A percentile compares a stretch with the other conserved stretches of the same genome.
Conservation (phyloP, 2,329 filamentous ascomycete species). For the Pseudohalonectria lignicola region DNA sequence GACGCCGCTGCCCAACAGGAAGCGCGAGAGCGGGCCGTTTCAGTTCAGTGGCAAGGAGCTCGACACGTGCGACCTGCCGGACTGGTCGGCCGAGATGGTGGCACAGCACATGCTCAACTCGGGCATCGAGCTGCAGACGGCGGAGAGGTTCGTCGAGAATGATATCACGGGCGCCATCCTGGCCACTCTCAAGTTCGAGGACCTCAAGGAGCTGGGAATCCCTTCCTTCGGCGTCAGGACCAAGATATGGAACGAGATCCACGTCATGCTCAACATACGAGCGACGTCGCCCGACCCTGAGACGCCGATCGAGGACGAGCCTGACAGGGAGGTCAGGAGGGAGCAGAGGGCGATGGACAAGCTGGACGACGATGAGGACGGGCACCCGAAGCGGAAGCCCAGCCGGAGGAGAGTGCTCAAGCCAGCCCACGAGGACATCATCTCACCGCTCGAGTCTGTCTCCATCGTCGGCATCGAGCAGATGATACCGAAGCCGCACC, state of each 20-base stretch:
- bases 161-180: slow-evolving; percentile 85
- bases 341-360: slow-evolving; percentile 23
- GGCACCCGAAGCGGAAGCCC: slow-evolving; percentile 26
- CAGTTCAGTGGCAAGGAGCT: slow-evolving; percentile 46
- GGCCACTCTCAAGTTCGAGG: slow-evolving; percentile 84
- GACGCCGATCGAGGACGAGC: slow-evolving; percentile 51
- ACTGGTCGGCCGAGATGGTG: slow-evolving; percentile 67
- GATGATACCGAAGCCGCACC: slow-evolving; percentile 72
- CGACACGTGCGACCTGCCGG: slow-evolving; percentile 45
- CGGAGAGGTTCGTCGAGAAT: slow-evolving; percentile 80
- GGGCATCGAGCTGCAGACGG: slow-evolving; percentile 65
- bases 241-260: slow-evolving; percentile 71
- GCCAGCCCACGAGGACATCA: slow-evolving; percentile 45
- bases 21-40: slow-evolving; percentile 38
- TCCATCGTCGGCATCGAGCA: slow-evolving; percentile 92
- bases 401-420: slow-evolving; percentile 26
- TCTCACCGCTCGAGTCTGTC: slow-evolving; percentile 72
- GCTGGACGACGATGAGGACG: not conserved
- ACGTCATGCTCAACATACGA: slow-evolving; percentile 49
- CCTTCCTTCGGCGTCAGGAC: slow-evolving; percentile 72
- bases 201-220: slow-evolving; percentile 71
- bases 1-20: slow-evolving; percentile 23
- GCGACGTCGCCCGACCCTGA: slow-evolving; percentile 39
- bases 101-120: slow-evolving; percentile 79
- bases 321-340: slow-evolving; percentile 35